Percentiles rank a stretch among this genome's conserved stretches.
phyloP scores from a whole-genome alignment of 768 basidiomycete genomes.

The Nevesoporus exiguus region DNA sequence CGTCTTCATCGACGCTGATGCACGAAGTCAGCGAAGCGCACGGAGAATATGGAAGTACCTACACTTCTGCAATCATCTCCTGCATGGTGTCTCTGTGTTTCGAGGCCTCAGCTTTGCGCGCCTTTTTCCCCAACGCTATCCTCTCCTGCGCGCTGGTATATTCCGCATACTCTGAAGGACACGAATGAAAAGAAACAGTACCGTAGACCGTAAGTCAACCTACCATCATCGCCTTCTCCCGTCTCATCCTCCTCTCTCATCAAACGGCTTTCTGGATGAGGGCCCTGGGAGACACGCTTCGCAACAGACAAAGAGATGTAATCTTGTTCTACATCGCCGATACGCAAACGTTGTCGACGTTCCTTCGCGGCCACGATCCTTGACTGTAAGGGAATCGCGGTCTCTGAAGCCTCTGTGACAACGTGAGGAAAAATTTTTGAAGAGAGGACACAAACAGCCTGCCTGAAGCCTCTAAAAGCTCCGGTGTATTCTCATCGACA shows the following conservation, averaged over 20 bases:
- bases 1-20: constrained; percentile 72
- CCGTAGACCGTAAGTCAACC: constrained; percentile 16
- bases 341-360: constrained; percentile 65
- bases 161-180: constrained; percentile 68
- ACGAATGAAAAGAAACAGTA: constrained; percentile 7
- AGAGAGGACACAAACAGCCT: constrained; percentile 2
- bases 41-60: constrained; percentile 27
- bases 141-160: constrained; percentile 86
- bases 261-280: constrained; percentile 81
- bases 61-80: constrained; percentile 83
- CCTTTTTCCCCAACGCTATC: constrained; percentile 82
- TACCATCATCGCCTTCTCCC: constrained; percentile 87
- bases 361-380: constrained; percentile 72
- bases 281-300: constrained; percentile 55
- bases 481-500: constrained; percentile 39
- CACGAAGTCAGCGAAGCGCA: constrained; percentile 3
- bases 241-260: constrained; percentile 84
- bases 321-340: constrained; percentile 53
- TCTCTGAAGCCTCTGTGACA: constrained; percentile 36
- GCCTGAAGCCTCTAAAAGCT: constrained; percentile 33
- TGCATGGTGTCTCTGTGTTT: constrained; percentile 69
- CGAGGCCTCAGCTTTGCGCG: constrained; percentile 63
- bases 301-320: constrained; percentile 76
- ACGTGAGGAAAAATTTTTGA: not conserved
- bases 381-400: constrained; percentile 65